Base-by-base conservation (phyloP, 2,329 filamentous ascomycete genomes). In the Penicillium palitans region DNA sequence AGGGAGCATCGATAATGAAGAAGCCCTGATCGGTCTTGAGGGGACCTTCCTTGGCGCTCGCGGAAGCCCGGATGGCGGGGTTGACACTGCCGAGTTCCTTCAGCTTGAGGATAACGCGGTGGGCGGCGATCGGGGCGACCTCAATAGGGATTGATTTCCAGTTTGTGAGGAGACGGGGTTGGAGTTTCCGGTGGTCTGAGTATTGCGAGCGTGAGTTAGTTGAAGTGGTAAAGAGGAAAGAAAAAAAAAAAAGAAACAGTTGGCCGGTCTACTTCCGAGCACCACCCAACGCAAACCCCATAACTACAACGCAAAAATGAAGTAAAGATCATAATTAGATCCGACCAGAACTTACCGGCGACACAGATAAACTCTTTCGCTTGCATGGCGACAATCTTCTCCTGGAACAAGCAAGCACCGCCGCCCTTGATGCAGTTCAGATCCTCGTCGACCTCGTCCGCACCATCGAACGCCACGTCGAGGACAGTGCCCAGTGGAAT, bases 341-440 rank as follows among this genome's bases (percentile, higher is more conserved):
- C 27, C 8, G 21, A 40, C 27, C 10, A 8, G 4, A 25, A 76
- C 83, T 69, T 76, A 90, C 88, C 89, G 57, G 91, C 91, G 58
- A 96, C 91, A 68, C 90, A 93, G 62, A 97, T 83, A 70, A 97
- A 96, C 72, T 90, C 90, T 76, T 87, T 90, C 4, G 91, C 89
- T 50, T 89, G 85, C 60, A 91, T 86, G 6, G 93, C 93, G 5
- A 99, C 93, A 37, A 99, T 82, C 81, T 99, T 99, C 79, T 99
- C 95, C 76, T 98, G 95, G 80, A 96, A 96, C 57, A 98, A 79
- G 77, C 95, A 99, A n/a, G 92, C 95, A 58, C 95, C 95, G 50
- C 95, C 95, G 55, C 95, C 95, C 80, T 98, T 98, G 80, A 99
- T 98, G 72, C 93, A 91, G 77, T 98, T 99, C 60, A 99, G 79